phyloP scores from a whole-genome alignment of 805 yeast species.

The Saccharomycopsis amapae region DNA sequence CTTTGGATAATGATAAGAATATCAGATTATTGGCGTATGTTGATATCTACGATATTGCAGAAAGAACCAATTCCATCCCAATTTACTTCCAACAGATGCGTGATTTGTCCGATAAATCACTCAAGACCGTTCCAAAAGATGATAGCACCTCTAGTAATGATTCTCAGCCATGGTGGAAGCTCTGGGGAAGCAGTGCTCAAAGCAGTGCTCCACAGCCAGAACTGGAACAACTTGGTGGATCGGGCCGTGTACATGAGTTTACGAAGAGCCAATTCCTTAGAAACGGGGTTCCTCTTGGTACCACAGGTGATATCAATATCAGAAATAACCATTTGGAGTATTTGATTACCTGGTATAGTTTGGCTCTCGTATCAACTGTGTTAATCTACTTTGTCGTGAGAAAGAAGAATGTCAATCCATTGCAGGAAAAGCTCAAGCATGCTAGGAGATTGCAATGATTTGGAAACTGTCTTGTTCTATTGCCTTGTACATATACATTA shows the following conservation, averaged over 20 bases:
- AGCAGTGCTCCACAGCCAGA: neutral
- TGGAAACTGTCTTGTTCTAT: neutral
- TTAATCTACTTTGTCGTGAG: slow-evolving; percentile 50
- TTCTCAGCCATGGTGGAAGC: slow-evolving; percentile 5
- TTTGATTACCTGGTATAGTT: slow-evolving; percentile 91
- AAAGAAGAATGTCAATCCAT: slow-evolving; percentile 35
- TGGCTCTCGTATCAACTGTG: slow-evolving; percentile 64
- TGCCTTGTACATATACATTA: neutral
- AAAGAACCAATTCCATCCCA: slow-evolving; percentile 57
- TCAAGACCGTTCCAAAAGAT: slow-evolving; percentile 31
- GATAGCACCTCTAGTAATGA: no score
- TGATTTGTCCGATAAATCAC: slow-evolving; percentile 57
- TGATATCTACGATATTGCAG: slow-evolving; percentile 77
- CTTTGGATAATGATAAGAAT: slow-evolving; percentile 64
- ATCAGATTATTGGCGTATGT: slow-evolving; percentile 69
- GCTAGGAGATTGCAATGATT: slow-evolving; percentile 32
- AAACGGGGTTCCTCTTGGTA: slow-evolving; percentile 89
- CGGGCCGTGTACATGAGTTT: slow-evolving; percentile 32
- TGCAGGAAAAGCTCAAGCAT: slow-evolving; percentile 42
- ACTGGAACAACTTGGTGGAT: neutral
- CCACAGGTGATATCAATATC: slow-evolving; percentile 69
- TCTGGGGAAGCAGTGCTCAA: slow-evolving; percentile 8
- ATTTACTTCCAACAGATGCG: slow-evolving; percentile 69
- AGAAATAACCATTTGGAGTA: slow-evolving; percentile 90
- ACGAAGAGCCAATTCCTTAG: slow-evolving; percentile 52